A percentile compares a stretch with the other conserved stretches of the same genome.
Conservation (phyloP, 2,329 filamentous ascomycete genomes). For the Colletotrichum orbiculare region DNA sequence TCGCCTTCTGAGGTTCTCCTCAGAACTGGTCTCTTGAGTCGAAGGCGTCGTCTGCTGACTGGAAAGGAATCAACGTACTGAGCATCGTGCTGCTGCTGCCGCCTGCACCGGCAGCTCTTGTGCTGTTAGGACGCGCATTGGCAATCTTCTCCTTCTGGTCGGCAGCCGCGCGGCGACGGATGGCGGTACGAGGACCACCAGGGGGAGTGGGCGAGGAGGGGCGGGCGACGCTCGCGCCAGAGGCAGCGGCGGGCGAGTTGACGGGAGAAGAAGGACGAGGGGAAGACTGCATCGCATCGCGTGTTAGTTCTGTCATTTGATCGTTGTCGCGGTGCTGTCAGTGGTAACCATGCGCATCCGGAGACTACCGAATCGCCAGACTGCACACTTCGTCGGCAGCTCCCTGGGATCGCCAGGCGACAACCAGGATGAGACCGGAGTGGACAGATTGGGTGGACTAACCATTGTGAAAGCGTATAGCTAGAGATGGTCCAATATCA, state of each 20-base stretch:
- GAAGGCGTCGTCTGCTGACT: no score
- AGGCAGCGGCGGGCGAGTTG: constrained; percentile 65
- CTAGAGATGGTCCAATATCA: constrained; percentile 39
- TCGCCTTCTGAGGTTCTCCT: no score
- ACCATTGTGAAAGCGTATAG: constrained; percentile 38
- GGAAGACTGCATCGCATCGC: constrained; percentile 58
- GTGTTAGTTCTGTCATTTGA: constrained; percentile 13
- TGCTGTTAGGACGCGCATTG: constrained; percentile 92
- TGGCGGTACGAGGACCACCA: constrained; percentile 93
- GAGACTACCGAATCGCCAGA: no score
- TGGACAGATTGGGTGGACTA: constrained; percentile 12
- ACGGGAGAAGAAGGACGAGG: constrained; percentile 70
- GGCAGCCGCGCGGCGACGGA: constrained; percentile 93
- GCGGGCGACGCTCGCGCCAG: constrained; percentile 78
- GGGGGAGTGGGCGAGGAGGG: constrained; percentile 89
- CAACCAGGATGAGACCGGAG: not conserved
- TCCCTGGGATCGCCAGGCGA: constrained; percentile 1
- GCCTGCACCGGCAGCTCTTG: constrained; percentile 90
- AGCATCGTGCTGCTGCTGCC: constrained; percentile 99
- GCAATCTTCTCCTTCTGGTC: constrained; percentile 98
- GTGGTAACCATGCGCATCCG: no score
- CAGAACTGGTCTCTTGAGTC: no score
- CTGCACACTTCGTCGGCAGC: not conserved
- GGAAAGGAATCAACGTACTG: constrained; percentile 68
- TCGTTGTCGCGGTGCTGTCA: not conserved